phyloP scores from a whole-genome alignment of 2,329 filamentous ascomycete genomes.

The Neonectria coccinea region DNA sequence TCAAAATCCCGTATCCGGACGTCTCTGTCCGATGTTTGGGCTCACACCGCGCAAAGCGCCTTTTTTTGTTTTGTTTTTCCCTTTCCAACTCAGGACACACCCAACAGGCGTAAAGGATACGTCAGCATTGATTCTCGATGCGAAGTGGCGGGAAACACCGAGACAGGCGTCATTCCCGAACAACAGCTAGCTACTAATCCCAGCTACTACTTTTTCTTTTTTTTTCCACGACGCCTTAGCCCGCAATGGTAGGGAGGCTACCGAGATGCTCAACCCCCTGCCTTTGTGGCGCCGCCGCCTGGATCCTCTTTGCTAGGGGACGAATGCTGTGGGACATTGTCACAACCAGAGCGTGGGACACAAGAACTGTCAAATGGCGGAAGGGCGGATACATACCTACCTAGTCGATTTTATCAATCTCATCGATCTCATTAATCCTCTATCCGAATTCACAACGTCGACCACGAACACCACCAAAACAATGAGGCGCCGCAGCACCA shows the following conservation, averaged over 20 bases:
- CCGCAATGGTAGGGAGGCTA: slow-evolving; percentile 11
- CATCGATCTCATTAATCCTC: slow-evolving; percentile 35
- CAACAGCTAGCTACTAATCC: slow-evolving; percentile 33
- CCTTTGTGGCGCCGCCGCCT: slow-evolving; percentile 41
- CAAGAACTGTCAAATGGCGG: slow-evolving; percentile 32
- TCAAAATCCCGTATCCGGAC: slow-evolving; percentile 17
- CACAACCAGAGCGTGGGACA: slow-evolving; percentile 34
- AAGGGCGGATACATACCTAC: slow-evolving; percentile 29
- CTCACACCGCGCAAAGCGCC: slow-evolving; percentile 25
- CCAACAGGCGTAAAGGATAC: slow-evolving; percentile 14
- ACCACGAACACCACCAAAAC: slow-evolving; percentile 2
- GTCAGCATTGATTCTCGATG: slow-evolving; percentile 17
- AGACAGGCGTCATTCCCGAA: slow-evolving; percentile 45
- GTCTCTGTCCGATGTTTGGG: slow-evolving; percentile 23
- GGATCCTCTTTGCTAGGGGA: slow-evolving; percentile 33
- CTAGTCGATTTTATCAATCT: slow-evolving; percentile 43
- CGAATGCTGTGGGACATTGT: slow-evolving; percentile 39
- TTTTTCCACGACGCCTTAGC: slow-evolving; percentile 1
- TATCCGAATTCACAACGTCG: slow-evolving; percentile 13
- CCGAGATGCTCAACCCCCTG: slow-evolving; percentile 33
- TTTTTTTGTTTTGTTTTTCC: slow-evolving; percentile 16
- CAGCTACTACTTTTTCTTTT: slow-evolving; percentile 26
- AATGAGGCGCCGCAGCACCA: slow-evolving; percentile 9
- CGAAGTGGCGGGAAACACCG: slow-evolving; percentile 44
- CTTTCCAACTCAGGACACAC: slow-evolving; percentile 12